Evolutionary conservation across 192 early-diverging fungal species (phyloP), one percentile per base, ranked within the genome.

Genomic region (Coemansia sp.): DNA sequence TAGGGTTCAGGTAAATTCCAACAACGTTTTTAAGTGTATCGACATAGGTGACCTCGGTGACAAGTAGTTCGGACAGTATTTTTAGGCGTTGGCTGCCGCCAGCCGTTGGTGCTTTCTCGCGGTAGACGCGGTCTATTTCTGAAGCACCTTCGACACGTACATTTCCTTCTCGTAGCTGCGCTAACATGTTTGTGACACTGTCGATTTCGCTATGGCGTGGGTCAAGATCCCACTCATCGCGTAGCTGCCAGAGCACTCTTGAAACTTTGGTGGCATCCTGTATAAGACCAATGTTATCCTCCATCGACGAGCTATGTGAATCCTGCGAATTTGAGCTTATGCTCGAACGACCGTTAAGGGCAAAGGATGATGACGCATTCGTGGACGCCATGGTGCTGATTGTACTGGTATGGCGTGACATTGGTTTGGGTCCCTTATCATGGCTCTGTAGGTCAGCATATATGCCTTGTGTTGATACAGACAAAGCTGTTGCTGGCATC

Each of bases 41-140:
- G 10, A 96, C 92, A 66, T 96, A 96, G 1, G 91, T 93, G 38
- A 83, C 67, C 76, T 96, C 93, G 3, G 93, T 93, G 49, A 86
- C 75, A 23, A 94, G 62, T 25, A 96, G 84, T 78, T 96, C 93
- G 8, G 80, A 83, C 11, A 90, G 80, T 10, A 95, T 87, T 43
- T 83, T 78, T 57, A 78, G 65, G 17, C 91, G 71, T 64, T 85
- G 67, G 57, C 71, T 66, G 55, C 50, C 63, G n/a, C 61, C 61
- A 11, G 64, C 62, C 37, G 39, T 57, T 7, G 52, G 22, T 9
- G 67, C 59, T 37, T 66, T 70, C 56, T 55, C 57, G 42, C 56
- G 67, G 43, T 70, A 62, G 13, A 55, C 64, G 18, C 64, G 55
- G 37, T 66, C 61, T 25, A 68, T 57, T 12, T 58, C 56, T 9